A percentile compares a stretch with the other conserved stretches of the same genome.
phyloP scores from a whole-genome alignment of 306 rosid species.

The Sicyos baderoa region DNA sequence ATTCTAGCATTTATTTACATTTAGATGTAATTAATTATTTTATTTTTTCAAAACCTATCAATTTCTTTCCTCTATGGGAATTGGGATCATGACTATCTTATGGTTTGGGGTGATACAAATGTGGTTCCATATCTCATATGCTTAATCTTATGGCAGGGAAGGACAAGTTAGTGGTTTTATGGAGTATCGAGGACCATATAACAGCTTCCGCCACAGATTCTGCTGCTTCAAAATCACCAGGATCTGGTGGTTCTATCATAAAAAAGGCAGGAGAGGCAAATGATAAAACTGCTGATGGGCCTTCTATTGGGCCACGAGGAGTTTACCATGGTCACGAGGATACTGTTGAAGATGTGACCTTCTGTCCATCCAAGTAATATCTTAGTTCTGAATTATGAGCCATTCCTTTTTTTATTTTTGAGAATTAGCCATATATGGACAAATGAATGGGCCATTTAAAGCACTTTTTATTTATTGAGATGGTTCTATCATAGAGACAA shows the following conservation, averaged over 20 bases:
- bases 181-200: conserved; percentile 98
- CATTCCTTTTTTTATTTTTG: not conserved
- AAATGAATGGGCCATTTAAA: not conserved
- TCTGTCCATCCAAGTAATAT: conserved; percentile 87
- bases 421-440: not conserved
- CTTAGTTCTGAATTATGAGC: not conserved
- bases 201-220: conserved; percentile 58
- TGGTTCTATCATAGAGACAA: not conserved
- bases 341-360: conserved; percentile 96
- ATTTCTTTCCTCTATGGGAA: conserved; percentile 5
- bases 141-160: conserved; percentile 51
- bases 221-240: conserved; percentile 37
- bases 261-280: conserved; percentile 70
- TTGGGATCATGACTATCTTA: not conserved
- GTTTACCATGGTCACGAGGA: conserved; percentile 84
- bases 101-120: not conserved
- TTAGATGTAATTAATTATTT: not conserved
- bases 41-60: not conserved
- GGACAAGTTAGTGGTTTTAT: conserved; percentile 86
- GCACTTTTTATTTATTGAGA: not conserved
- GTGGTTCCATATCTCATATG: conserved; percentile 5
- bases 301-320: conserved; percentile 91
- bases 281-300: conserved; percentile 67
- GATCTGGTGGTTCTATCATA: conserved; percentile 67
- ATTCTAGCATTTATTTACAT: not conserved